Evolutionary conservation across 2,329 filamentous ascomycete genomes (phyloP).

Genomic region (Ceratocystis ficicola): DNA sequence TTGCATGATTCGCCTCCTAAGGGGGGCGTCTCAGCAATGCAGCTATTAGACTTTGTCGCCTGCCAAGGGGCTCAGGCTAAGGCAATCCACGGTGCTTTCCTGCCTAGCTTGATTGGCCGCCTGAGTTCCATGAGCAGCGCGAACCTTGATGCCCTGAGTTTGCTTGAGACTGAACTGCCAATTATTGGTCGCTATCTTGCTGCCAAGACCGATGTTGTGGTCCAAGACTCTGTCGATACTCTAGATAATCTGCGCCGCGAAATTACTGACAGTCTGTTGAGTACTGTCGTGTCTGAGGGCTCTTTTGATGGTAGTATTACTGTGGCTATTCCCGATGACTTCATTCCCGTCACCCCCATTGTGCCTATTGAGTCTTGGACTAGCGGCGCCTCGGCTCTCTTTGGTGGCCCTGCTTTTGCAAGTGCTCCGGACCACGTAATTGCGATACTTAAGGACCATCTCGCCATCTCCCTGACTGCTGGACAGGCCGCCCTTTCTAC

Average conservation of each 20-base stretch:
- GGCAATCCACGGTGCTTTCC: conserved; percentile 33
- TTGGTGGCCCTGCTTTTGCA: conserved; percentile 4
- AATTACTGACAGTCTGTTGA: conserved; percentile 26
- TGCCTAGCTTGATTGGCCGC: conserved; percentile 41
- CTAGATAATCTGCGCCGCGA: conserved; percentile 39
- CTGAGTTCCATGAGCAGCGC: conserved; percentile 41
- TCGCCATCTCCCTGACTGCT: conserved; percentile 37
- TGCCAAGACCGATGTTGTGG: conserved; percentile 38
- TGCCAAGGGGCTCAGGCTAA: conserved; percentile 30
- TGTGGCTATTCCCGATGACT: background rate
- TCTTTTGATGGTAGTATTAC: background rate
- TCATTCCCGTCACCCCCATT: background rate
- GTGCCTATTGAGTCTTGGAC: conserved; percentile 4
- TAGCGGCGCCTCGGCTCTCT: background rate
- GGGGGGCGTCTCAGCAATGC: conserved; percentile 29
- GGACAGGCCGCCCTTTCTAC: conserved; percentile 30
- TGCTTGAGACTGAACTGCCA: conserved; percentile 54
- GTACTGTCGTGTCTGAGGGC: background rate
- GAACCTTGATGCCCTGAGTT: conserved; percentile 46
- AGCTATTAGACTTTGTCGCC: conserved; percentile 39
- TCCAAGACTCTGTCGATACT: conserved; percentile 38
- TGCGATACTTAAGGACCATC: conserved; percentile 31
- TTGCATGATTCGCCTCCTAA: conserved; percentile 30
- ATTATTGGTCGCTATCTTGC: conserved; percentile 45
- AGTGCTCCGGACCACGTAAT: conserved; percentile 18